Base-by-base conservation (phyloP, 2,329 filamentous ascomycete species). In the Chrysosporium keratinophilum region DNA sequence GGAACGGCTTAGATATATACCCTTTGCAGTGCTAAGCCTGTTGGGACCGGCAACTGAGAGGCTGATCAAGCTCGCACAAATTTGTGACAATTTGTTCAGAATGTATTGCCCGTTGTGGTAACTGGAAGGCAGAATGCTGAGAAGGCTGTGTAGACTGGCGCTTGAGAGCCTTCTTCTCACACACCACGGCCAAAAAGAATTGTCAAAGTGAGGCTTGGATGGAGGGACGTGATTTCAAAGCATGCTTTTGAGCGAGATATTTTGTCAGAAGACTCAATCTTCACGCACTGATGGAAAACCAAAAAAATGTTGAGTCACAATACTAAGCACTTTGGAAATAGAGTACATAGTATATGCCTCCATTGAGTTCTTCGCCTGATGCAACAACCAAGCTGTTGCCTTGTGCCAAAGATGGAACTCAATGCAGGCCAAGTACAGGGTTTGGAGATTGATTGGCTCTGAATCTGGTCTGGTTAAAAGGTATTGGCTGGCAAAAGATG, bases 181-280 rank as follows among this genome's bases (percentile, higher is more conserved):
- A 51, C 49, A 51, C 49, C 49, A 35, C 28, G 5, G 6, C n/a
- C 9, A 50, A 53, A 46, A 20, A 37, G 15, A 39, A 17, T 28
- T 34, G 7, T 17, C 15, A 54, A 54, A 41, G 42, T 52, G 49
- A 55, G 52, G 55, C 48, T 51, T 45, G 28, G 11, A 44, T 35
- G 31, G 47, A 52, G 10, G 44, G 20, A 42, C 35, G 12, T 2
- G 28, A 15, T 9, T 35, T 17, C 33, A 19, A 37, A 9, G 28
- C 41, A 15, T 53, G 42, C n/a, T n/a, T n/a, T n/a, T n/a, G n/a
- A n/a, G n/a, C n/a, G 17, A 37, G 41, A 20, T 50, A 42, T 50
- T 42, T 41, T 45, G 44, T 56, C 48, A 55, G 49, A 31, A 43
- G 43, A 20, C 40, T n/a, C 37, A 50, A 19, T 33, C 34, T 28